Base-by-base conservation (phyloP, 2,329 filamentous ascomycete species). In the Xylariaceae sp. region DNA sequence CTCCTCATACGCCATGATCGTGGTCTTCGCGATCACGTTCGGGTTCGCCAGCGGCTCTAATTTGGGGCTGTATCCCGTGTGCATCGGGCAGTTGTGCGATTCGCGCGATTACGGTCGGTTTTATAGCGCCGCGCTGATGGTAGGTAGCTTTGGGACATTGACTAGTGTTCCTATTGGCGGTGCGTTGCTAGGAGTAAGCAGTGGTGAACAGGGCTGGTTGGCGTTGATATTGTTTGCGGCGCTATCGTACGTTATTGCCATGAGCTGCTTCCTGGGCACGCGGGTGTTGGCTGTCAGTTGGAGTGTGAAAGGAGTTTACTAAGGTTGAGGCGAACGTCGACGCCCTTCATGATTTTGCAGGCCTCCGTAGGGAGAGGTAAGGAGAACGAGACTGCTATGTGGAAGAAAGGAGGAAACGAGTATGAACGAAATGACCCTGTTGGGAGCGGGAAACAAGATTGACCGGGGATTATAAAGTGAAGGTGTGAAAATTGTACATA, bases 1-100 rank as follows among this genome's bases (percentile, higher is more conserved):
- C 0, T 71, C 76, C 37, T 82, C 76, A 1, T 70, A 79, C n/a
- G 70, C 81, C 0, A 69, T 90, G 46, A 77, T 90, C 1, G 80
- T 92, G 50, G 79, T 84, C 1, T 96, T 91, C 65, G 80, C 83
- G 0, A 74, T 91, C 1, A 67, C 90, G 1, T 93, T 96, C 71
- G 91, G 91, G 1, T 91, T 96, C 65, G 87, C 86, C 0, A 90
- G 86, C 51, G 91, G 92, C 3, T 88, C 85, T 61, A 93, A 92
- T 64, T 88, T 96, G 61, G 86, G 85, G 1, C 72, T 96, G 23
- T 87, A 88, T 0, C 91, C 91, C 0, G 90, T 95, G 0, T 93
- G 90, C 64, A 81, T 96, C 1, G 89, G 90, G 1, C 90, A 93
- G 73, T 79, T 95, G 14, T 96, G 90, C 70, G 84, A 87, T 32